Conservation (phyloP, 345 rosid species). For the Laguncularia racemosa region DNA sequence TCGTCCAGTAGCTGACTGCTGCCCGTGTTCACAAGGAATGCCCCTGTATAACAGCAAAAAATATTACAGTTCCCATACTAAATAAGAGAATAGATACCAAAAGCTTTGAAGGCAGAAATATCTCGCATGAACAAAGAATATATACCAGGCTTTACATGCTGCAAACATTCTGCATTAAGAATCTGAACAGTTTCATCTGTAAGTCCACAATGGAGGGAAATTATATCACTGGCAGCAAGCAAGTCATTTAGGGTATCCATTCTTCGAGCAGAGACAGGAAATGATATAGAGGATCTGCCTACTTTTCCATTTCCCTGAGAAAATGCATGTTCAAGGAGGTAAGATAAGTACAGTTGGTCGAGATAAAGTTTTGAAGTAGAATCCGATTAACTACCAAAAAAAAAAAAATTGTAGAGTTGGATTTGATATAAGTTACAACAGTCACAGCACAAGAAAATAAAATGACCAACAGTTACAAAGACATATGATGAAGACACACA, state of each 20-base stretch:
- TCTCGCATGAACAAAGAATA: not conserved
- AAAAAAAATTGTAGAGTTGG: not conserved
- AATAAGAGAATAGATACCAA: slow-evolving; percentile 8
- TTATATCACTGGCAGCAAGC: slow-evolving; percentile 89
- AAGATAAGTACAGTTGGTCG: not conserved
- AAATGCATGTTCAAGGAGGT: slow-evolving; percentile 7
- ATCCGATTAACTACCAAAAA: not conserved
- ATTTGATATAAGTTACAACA: not conserved
- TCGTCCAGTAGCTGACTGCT: slow-evolving; percentile 95
- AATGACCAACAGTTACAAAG: too few species aligned
- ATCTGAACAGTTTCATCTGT: slow-evolving; percentile 92
- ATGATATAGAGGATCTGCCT: slow-evolving; percentile 46
- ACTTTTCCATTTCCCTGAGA: slow-evolving; percentile 58
- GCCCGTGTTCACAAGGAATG: slow-evolving; percentile 94
- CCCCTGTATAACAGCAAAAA: slow-evolving; percentile 43
- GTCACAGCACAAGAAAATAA: too few species aligned
- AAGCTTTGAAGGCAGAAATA: not conserved
- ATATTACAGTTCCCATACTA: not conserved
- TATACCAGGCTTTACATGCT: slow-evolving; percentile 90
- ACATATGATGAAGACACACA: too few species aligned
- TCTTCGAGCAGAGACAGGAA: slow-evolving; percentile 91
- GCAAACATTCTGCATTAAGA: slow-evolving; percentile 90
- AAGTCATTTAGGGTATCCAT: slow-evolving; percentile 98
- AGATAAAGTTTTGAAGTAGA: not conserved
- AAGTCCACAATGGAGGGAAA: slow-evolving; percentile 86